Evolutionary conservation across 2,329 filamentous ascomycete genomes (phyloP), one percentile per base, ranked within the genome.

Genomic region (Paraconiothyrium brasiliense): DNA sequence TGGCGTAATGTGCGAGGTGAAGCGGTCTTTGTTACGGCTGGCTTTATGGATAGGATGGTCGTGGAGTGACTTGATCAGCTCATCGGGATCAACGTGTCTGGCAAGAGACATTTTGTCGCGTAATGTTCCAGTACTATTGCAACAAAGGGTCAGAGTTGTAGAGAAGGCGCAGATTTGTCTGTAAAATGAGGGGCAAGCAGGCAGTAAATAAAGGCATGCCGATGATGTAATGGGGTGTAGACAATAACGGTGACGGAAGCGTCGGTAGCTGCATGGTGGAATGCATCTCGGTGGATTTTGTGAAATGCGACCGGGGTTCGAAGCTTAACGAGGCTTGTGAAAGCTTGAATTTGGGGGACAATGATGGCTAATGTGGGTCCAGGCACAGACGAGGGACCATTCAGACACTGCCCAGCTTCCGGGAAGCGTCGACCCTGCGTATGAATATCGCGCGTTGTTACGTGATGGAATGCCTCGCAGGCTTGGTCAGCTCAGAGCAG

Each of bases 61-160:
- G 51, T 84, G 83, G 47, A 89, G 82, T 24, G 79, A 81, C 58
- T 81, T 71, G 60, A 89, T 78, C 57, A 89, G 83, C 66, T 87
- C 73, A 47, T 80, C 78, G 1, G 86, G 82, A 65, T 88, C 81
- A 60, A 84, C 80, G 63, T 85, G 83, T 73, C 81, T 79, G 66
- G 84, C 81, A 58, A 86, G 82, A 71, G 83, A 76, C 84, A 85
- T 86, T 52, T 39, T 69, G 58, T 57, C 9, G 20, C 30, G 27
- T 16, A 20, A 24, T 32, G 39, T 4, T 30, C 20, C 50, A 55
- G 51, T 13, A 39, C 32, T 43, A 14, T 24, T 3, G 27, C 30
- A 43, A 30, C 11, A 32, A 14, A 39, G 20, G 16, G 3, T 57
- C 37, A 48, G n/a, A 30, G 43, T 54, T 37, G 24, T 20, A 46